Evolutionary conservation across 768 basidiomycete genomes (phyloP), one percentile per base, ranked within the genome.

Genomic region (Polyporus arcularius): DNA sequence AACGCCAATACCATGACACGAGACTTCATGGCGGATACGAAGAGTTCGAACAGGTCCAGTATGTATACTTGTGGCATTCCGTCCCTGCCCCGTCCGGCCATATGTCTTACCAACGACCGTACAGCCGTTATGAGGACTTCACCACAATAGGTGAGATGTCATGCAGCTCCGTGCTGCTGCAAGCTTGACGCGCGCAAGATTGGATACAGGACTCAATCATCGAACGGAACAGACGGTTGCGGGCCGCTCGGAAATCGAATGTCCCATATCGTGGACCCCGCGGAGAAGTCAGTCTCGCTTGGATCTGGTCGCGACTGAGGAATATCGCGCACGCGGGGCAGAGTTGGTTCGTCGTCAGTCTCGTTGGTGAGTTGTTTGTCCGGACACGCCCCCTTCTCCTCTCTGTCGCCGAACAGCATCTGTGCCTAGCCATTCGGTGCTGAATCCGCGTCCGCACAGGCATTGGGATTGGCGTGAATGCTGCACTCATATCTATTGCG

Each of bases 131-230:
- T 78, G 91, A 96, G 74, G 94, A 97, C 77, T 97, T 97, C 72
- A 89, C 88, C 46, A 96, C 95, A 6, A 95, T 97, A 76, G 94
- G 94, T 93, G 30, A 55, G 63, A 50, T 12, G 9, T 53, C 26
- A 52, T 55, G 57, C 59, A 64, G 57, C 49, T 38, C 26, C 6
- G 39, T 39, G 26, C 12, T 28, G 32, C 18, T 21, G 10, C 9
- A 26, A 1, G 60, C 52, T 21, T 21, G 55, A 8, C 1, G 26
- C 12, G 14, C 18, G 55, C 39, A 67, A 97, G 96, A 98, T 72
- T 98, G 96, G 96, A 91, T 98, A 50, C 92, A 97, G 69, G 96
- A 98, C 76, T 92, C 94, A 3, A 85, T 95, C 45, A 82, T 92
- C 35, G 96, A 98, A 71, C 83, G 94, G 30, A 90, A 89, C 63